Evolutionary conservation across 495 filamentous ascomycete species (phyloP).

Genomic region (Usnea hakonensis): DNA sequence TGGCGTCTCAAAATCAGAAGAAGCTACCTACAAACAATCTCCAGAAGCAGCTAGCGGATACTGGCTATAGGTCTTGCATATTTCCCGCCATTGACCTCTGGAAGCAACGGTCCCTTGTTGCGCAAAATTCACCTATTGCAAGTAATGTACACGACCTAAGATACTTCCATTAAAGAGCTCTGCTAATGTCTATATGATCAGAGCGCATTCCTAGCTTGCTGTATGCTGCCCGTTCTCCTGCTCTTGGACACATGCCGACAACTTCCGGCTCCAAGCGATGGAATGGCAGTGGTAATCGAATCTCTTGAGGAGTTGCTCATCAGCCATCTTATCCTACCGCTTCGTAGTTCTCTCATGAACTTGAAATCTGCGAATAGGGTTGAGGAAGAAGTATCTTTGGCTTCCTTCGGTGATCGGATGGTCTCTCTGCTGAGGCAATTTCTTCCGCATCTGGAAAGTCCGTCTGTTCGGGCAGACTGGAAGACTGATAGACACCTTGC

Average conservation of each 20-base stretch:
- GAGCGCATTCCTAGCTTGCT: slow-evolving; percentile 22
- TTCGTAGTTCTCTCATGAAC: slow-evolving; percentile 46
- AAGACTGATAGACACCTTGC: slow-evolving; percentile 21
- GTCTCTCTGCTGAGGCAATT: neutral
- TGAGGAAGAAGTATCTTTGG: neutral
- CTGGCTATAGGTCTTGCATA: slow-evolving; percentile 5
- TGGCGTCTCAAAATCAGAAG: neutral
- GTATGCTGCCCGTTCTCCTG: slow-evolving; percentile 25
- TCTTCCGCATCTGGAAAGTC: neutral
- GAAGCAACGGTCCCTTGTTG: slow-evolving; percentile 37
- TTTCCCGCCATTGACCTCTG: slow-evolving; percentile 36
- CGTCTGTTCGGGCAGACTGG: neutral
- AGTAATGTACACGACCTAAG: slow-evolving; percentile 33
- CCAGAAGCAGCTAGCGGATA: neutral
- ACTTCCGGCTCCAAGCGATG: neutral
- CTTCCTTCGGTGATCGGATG: neutral
- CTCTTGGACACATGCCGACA: slow-evolving; percentile 20
- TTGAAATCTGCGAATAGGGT: neutral
- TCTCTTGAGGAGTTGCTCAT: slow-evolving; percentile 56
- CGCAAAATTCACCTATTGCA: slow-evolving; percentile 33
- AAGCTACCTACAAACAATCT: neutral
- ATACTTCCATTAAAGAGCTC: neutral
- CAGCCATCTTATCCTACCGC: slow-evolving; percentile 63
- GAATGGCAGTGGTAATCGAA: slow-evolving; percentile 12
- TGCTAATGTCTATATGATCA: slow-evolving; percentile 5